Evolutionary conservation across 805 yeast genomes (phyloP), one percentile per base, ranked within the genome.

Genomic region (Wickerhamomyces kurtzmanii): DNA sequence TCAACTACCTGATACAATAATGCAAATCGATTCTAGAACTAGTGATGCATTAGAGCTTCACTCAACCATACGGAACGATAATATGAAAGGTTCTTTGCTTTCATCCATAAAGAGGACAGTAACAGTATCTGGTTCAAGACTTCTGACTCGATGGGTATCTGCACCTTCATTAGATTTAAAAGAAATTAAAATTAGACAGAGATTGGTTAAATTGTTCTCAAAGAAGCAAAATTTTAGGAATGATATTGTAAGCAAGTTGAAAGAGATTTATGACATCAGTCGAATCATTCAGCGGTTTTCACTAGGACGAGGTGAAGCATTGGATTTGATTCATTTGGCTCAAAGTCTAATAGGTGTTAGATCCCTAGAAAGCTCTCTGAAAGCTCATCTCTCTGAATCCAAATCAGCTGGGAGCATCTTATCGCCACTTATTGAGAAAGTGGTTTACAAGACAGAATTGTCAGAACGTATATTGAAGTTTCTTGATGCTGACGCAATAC

Each of bases 1-100:
- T 28, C 71, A 74, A 26, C 42, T 63, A 30, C 65, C 72, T 6
- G 56, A 59, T 4, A 55, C 67, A 4, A 59, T 67, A 11, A 65
- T 89, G 68, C 83, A 79, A 33, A 78, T 89, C 46, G 97, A 89
- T 45, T 63, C 89, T 0, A 55, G 87, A 31, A 82, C 94, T 0
- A 62, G 82, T 11, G 75, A 75, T 26, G 84, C 89, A 4, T 57
- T 86, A 18, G 96, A 86, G 43, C 53, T 86, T 15, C 68, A 71
- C 25, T 55, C 59, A 28, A 75, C 84, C 0, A 66, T 73, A 6
- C 53, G 82, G 31, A 68, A 70, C 8, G 65, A 67, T 10, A 64
- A 71, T 11, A 57, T 52, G n/a, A 65, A 63, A 6, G 94, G 94
- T 0, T 75, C 94, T 0, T 51, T 89, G 14, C 57, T 83, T 5